A percentile compares a stretch with the other conserved stretches of the same genome.
Evolutionary conservation across 1,284 basidiomycete species (phyloP).

Genomic region (Xerocomus nothofagi): DNA sequence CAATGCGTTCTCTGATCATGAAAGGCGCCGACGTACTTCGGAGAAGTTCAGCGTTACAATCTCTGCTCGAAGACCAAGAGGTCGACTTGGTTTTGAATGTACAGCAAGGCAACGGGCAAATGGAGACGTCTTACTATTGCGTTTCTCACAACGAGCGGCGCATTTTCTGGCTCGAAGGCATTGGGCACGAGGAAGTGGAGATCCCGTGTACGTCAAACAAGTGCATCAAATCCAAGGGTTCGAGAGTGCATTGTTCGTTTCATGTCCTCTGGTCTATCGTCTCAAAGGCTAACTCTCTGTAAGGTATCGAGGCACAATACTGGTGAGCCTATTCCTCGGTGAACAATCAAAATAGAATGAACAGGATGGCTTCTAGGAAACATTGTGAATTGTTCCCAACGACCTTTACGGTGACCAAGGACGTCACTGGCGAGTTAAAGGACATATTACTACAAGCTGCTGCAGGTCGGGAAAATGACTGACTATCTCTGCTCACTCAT

Average conservation of each 20-base stretch:
- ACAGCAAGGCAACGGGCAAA: neutral
- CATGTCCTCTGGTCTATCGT: neutral
- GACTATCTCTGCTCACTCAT: neutral
- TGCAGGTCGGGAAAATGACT: constrained; percentile 20
- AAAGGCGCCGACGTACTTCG: constrained; percentile 13
- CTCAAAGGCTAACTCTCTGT: constrained; percentile 3
- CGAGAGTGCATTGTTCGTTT: constrained; percentile 28
- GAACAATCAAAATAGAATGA: neutral
- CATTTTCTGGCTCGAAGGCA: constrained; percentile 32
- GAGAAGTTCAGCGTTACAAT: constrained; percentile 4
- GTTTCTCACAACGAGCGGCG: constrained; percentile 30
- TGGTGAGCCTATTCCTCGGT: constrained; percentile 21
- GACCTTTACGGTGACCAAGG: constrained; percentile 20
- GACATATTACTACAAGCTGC: constrained; percentile 28
- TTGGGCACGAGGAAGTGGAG: constrained; percentile 17
- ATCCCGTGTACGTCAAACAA: constrained; percentile 25
- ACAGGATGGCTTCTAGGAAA: constrained; percentile 15
- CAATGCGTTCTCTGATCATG: constrained; percentile 7
- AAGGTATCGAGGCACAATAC: constrained; percentile 33
- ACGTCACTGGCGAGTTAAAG: constrained; percentile 24
- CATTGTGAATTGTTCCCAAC: constrained; percentile 36
- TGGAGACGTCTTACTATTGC: constrained; percentile 29
- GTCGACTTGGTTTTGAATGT: constrained; percentile 22
- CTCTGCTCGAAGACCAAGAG: constrained; percentile 10
- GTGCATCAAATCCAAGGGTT: constrained; percentile 10